Percentiles rank a stretch among this genome's conserved stretches.
phyloP scores from a whole-genome alignment of 306 rosid genomes.

The Prunus mume region DNA sequence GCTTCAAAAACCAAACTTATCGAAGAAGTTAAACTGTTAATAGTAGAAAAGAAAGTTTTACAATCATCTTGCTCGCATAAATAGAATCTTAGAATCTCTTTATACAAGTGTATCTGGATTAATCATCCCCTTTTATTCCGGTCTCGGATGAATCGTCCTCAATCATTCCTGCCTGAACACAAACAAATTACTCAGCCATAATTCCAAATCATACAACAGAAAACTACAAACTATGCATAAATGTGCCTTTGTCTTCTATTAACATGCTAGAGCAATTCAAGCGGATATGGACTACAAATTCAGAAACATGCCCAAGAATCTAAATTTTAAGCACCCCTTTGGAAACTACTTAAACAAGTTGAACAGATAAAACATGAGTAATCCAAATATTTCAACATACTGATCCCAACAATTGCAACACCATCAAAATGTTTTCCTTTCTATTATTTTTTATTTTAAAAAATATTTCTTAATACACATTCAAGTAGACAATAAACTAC shows the following conservation, averaged over 20 bases:
- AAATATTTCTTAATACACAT: neutral
- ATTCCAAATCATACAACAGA: neutral
- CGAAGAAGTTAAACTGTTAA: neutral
- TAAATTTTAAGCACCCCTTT: neutral
- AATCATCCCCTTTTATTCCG: neutral
- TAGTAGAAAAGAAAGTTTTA: neutral
- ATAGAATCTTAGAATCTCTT: neutral
- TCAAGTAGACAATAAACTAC: neutral
- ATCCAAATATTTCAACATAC: neutral
- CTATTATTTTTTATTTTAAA: neutral
- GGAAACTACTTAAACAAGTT: neutral
- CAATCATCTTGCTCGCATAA: neutral
- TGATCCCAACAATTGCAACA: neutral
- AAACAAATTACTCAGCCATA: neutral
- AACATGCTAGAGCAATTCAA: neutral
- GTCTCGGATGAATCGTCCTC: neutral
- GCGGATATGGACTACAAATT: neutral
- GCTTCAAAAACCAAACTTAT: neutral
- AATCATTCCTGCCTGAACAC: slow-evolving; percentile 7
- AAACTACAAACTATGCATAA: neutral
- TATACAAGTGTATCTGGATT: neutral
- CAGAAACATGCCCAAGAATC: neutral
- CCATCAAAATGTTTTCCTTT: neutral
- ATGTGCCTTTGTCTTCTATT: neutral
- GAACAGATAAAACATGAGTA: neutral